phyloP scores from a whole-genome alignment of 2,329 filamentous ascomycete genomes.

The Cladophialophora bantiana region DNA sequence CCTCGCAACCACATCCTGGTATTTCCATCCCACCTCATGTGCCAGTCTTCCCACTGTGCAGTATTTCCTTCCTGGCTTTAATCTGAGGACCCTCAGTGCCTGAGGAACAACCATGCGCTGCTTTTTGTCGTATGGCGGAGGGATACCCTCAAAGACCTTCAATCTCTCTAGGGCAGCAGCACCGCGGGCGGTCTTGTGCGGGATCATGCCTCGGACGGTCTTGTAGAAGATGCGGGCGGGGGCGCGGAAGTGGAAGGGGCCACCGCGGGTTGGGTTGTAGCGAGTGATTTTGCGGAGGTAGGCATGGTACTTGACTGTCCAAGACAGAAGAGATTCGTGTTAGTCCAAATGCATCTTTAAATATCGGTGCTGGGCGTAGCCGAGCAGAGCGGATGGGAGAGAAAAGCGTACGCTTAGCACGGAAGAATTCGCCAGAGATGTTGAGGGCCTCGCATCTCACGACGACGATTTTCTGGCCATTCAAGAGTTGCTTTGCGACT shows the following conservation, averaged over 20 bases:
- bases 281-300: constrained; percentile 99
- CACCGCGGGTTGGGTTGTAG: constrained; percentile 99
- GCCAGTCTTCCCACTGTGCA: constrained; percentile 97
- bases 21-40: constrained; percentile 99
- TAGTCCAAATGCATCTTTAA: constrained; percentile 26
- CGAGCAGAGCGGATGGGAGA: constrained; percentile 27
- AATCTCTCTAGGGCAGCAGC: constrained; percentile 96
- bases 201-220: constrained; percentile 99
- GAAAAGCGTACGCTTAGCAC: constrained; percentile 85
- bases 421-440: constrained; percentile 99
- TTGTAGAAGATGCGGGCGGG: constrained; percentile 99
- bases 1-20: constrained; percentile 98
- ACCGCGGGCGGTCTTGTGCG: constrained; percentile 99
- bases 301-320: constrained; percentile 98
- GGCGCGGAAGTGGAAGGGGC: constrained; percentile 99
- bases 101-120: constrained; percentile 99
- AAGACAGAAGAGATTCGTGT: constrained; percentile 39
- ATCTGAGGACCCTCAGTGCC: constrained; percentile 91
- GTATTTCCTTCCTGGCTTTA: constrained; percentile 99
- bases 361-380: background rate
- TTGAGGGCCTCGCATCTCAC: constrained; percentile 99
- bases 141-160: constrained; percentile 99
- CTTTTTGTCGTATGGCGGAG: constrained; percentile 99
- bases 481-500: constrained; percentile 52
- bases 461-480: constrained; percentile 86